These are phyloP conservation scores for Fomitopsis serialis DNA, from an alignment of 768 basidiomycete genomes.

Conservation along the genomic window DNA sequence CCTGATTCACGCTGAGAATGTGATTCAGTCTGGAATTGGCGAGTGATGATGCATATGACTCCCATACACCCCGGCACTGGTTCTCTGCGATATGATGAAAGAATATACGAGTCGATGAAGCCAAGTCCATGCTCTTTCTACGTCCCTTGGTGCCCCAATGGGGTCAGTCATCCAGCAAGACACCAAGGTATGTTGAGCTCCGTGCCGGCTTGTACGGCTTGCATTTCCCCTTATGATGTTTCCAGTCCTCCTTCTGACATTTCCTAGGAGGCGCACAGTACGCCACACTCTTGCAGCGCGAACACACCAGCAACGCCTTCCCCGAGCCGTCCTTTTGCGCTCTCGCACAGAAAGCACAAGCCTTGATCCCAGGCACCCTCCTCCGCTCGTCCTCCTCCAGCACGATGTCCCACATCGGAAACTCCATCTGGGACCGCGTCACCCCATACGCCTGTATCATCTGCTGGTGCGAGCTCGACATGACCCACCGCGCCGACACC, in stretches of 20 bases:
- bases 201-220: conserved; percentile 16
- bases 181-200: conserved; percentile 11
- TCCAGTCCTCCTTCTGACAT: conserved; percentile 38
- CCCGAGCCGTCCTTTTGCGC: conserved; percentile 25
- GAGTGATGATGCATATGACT: too few species aligned
- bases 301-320: conserved; percentile 24
- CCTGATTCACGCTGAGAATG: too few species aligned
- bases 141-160: too few species aligned
- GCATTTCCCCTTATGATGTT: conserved; percentile 33
- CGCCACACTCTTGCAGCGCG: conserved; percentile 28
- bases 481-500: conserved; percentile 19
- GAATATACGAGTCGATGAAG: too few species aligned
- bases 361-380: conserved; percentile 17
- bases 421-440: not conserved
- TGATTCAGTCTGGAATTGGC: too few species aligned
- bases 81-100: too few species aligned
- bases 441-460: not conserved
- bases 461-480: not conserved
- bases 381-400: conserved; percentile 29
- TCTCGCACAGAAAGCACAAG: conserved; percentile 32
- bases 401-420: conserved; percentile 14
- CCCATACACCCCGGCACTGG: too few species aligned
- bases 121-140: too few species aligned
- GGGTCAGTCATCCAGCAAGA: too few species aligned
- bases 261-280: conserved; percentile 29